Evolutionary conservation across 495 filamentous ascomycete genomes (phyloP), one percentile per base, ranked within the genome.

Genomic region (Astrocystis sublimbata): DNA sequence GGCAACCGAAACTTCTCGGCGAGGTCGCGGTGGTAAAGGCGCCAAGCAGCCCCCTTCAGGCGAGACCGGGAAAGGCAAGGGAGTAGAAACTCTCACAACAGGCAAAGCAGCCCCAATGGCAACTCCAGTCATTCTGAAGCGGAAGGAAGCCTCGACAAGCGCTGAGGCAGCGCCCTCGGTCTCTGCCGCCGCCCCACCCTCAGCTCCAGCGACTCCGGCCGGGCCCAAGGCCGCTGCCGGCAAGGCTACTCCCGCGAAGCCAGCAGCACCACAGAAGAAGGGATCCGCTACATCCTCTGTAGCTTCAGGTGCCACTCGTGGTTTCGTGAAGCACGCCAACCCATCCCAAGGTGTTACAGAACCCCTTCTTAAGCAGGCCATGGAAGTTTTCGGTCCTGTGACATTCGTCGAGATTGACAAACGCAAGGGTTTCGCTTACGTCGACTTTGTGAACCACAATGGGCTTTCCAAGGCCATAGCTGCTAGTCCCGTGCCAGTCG

Each of bases 271-370:
- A 6, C 69, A 70, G 62, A 70, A 69, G 51, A 71, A 68, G 21
- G 64, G 58, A 0, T 65, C 63, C 3, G 23, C 60, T 21, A 57
- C 70, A 23, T 41, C 73, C 15, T 42, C 66, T 6, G 62, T 84
- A 63, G 71, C 81, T 26, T 71, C 86, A 8, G 85, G 84, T 4
- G 84, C 88, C 6, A 90, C 86, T 1, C 88, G 91, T 69, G 92
- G 91, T n/a, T 97, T 96, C 71, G 80, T 96, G 66, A 96, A 96
- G 69, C 92, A 96, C 67, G 92, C 92, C 56, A 96, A 94, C 71
- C 86, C 91, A 19, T 92, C 92, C 1, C 92, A 96, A 72, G 92
- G 92, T 17, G 89, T 97, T 40, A 96, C 91, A 0, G 92, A 96
- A 65, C 76, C 86, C 0, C 72, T 91, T 0, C 82, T 97, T 4